phyloP scores from a whole-genome alignment of 1,284 basidiomycete genomes.

The Puccinia brachypodii region DNA sequence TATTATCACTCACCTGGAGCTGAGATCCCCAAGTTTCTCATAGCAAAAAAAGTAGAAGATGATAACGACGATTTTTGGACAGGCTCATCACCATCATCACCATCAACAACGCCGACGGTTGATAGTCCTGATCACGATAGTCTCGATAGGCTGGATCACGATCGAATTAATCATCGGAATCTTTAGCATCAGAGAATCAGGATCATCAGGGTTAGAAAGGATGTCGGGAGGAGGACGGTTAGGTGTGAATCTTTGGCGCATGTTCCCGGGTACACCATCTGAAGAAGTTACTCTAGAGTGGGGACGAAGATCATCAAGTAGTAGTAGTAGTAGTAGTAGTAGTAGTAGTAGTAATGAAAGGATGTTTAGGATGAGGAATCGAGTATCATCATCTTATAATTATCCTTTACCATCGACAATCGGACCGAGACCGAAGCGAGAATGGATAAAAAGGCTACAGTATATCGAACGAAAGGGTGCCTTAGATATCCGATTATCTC shows the following conservation, averaged over 20 bases:
- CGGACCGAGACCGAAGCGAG: conserved; percentile 16
- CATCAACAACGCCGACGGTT: not conserved
- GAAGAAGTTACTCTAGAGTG: not conserved
- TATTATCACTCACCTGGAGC: too few species aligned
- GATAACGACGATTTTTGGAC: not conserved
- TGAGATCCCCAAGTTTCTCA: too few species aligned
- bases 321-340: too few species aligned
- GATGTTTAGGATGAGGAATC: too few species aligned
- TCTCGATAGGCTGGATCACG: not conserved
- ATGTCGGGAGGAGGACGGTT: not conserved
- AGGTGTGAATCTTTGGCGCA: not conserved
- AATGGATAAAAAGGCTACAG: conserved; percentile 29
- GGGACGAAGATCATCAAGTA: too few species aligned
- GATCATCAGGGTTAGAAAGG: not conserved
- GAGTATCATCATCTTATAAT: too few species aligned
- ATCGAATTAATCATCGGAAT: not conserved
- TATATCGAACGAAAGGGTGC: not conserved
- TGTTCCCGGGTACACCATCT: not conserved
- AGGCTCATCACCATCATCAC: too few species aligned
- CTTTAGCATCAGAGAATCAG: too few species aligned
- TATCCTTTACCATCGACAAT: conserved; percentile 21
- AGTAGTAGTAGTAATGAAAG: too few species aligned
- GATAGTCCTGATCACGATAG: not conserved
- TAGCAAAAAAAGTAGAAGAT: not conserved
- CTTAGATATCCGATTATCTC: not conserved